phyloP scores from a whole-genome alignment of 352 stramenopile species.

The Phytopythium montanum region DNA sequence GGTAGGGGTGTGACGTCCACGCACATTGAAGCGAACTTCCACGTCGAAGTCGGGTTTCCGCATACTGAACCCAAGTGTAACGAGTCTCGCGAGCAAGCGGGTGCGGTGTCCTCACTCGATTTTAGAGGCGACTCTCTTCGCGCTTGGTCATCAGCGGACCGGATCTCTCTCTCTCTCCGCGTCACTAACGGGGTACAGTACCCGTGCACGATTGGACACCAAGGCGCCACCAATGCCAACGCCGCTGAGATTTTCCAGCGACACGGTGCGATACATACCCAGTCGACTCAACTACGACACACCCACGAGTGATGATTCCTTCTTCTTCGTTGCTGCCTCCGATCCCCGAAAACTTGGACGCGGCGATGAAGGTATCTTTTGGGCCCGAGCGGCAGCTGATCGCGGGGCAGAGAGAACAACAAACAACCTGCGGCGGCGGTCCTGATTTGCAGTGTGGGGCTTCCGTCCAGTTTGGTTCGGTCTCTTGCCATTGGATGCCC shows the following conservation, averaged over 20 bases:
- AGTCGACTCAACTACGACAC: not conserved
- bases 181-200: not conserved
- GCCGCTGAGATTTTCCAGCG: not conserved
- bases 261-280: not conserved
- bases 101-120: not conserved
- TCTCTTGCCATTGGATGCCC: slow-evolving; percentile 11
- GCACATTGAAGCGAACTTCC: slow-evolving; percentile 24
- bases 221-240: too few relatives aligned
- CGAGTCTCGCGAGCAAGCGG: not conserved
- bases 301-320: not conserved
- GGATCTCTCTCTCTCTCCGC: not conserved
- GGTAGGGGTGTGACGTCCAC: not conserved
- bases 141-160: slow-evolving; percentile 1
- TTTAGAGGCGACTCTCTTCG: not conserved
- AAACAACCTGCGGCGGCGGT: not conserved
- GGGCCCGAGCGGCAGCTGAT: not conserved
- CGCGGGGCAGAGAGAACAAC: not conserved
- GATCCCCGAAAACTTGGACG: not conserved
- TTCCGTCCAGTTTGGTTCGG: slow-evolving; percentile 16
- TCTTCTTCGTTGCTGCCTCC: not conserved
- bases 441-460: not conserved
- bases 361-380: not conserved
- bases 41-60: slow-evolving; percentile 14
- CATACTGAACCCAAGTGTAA: slow-evolving; percentile 4
- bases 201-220: not conserved